Evolutionary conservation across 2,329 filamentous ascomycete species (phyloP).

Genomic region (Epichloe hybrida): DNA sequence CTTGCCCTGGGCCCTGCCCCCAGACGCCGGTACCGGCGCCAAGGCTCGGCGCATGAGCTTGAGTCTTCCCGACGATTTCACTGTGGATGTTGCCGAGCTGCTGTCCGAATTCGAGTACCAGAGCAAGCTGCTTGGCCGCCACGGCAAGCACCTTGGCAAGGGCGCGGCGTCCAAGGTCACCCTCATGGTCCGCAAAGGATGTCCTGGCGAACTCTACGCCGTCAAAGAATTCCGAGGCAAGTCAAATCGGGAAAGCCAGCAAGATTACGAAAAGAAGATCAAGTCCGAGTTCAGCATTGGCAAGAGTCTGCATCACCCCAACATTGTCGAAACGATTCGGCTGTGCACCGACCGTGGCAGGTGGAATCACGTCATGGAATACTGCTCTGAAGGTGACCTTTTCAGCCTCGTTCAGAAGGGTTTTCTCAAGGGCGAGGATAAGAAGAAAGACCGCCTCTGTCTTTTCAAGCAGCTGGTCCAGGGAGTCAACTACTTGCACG

Average conservation of each 20-base stretch:
- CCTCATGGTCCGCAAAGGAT: slow-evolving; percentile 61
- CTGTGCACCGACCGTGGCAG: slow-evolving; percentile 61
- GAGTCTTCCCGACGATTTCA: slow-evolving; percentile 60
- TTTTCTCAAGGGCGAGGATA: slow-evolving; percentile 51
- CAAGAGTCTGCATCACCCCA: slow-evolving; percentile 73
- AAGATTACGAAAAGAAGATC: slow-evolving; percentile 77
- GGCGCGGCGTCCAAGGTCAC: slow-evolving; percentile 74
- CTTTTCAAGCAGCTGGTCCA: slow-evolving; percentile 83
- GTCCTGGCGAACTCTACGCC: slow-evolving; percentile 54
- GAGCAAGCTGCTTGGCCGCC: slow-evolving; percentile 56
- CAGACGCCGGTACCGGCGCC: slow-evolving; percentile 58
- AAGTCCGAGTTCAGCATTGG: slow-evolving; percentile 84
- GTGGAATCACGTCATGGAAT: slow-evolving; percentile 92
- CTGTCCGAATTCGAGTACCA: slow-evolving; percentile 53
- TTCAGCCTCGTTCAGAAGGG: slow-evolving; percentile 60
- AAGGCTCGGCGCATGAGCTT: slow-evolving; percentile 69
- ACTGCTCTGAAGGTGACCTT: slow-evolving; percentile 70
- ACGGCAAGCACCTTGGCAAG: slow-evolving; percentile 65
- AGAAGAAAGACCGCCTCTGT: slow-evolving; percentile 58
- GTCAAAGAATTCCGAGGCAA: slow-evolving; percentile 80
- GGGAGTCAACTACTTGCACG: slow-evolving; percentile 70
- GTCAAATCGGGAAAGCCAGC: slow-evolving; percentile 51
- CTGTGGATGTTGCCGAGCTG: slow-evolving; percentile 56
- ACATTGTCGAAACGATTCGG: slow-evolving; percentile 69
- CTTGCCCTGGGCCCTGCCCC: slow-evolving; percentile 45